These are phyloP conservation scores for Echinochloa phyllopogon DNA, from an alignment of 176 grass and related monocot species.

Conservation along the genomic window DNA sequence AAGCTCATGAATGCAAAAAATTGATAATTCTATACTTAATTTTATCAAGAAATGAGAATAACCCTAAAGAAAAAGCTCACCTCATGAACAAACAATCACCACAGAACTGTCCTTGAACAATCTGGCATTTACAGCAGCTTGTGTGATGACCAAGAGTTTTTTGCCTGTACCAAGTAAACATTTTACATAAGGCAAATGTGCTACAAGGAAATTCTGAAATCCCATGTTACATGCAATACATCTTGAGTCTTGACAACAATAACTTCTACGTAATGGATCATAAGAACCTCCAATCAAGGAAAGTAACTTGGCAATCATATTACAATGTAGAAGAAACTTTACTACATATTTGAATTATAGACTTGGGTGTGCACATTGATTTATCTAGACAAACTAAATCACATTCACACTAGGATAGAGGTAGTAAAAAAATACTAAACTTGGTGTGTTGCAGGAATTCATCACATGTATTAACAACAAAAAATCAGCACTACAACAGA, in stretches of 20 bases:
- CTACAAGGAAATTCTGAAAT: background rate
- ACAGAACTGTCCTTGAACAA: conserved; percentile 93
- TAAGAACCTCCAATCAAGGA: background rate
- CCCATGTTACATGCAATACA: background rate
- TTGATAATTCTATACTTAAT: background rate
- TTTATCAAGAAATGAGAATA: background rate
- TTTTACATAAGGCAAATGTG: background rate
- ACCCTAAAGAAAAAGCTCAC: conserved; percentile 33
- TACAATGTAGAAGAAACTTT: background rate
- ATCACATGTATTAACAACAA: background rate
- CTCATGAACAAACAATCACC: conserved; percentile 97
- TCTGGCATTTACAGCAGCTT: conserved; percentile 70
- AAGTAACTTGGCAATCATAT: background rate
- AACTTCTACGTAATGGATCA: background rate
- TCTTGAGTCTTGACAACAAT: background rate
- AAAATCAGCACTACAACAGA: background rate
- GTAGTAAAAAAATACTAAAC: background rate
- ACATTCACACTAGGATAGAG: background rate
- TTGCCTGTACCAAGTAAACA: conserved; percentile 55
- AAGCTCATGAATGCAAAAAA: background rate
- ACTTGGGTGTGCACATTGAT: background rate
- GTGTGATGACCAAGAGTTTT: conserved; percentile 92
- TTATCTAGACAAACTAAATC: background rate
- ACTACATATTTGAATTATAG: background rate
- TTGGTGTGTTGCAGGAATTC: background rate